Base-by-base conservation (phyloP, 106 monocot species). In the Allium fistulosum region DNA sequence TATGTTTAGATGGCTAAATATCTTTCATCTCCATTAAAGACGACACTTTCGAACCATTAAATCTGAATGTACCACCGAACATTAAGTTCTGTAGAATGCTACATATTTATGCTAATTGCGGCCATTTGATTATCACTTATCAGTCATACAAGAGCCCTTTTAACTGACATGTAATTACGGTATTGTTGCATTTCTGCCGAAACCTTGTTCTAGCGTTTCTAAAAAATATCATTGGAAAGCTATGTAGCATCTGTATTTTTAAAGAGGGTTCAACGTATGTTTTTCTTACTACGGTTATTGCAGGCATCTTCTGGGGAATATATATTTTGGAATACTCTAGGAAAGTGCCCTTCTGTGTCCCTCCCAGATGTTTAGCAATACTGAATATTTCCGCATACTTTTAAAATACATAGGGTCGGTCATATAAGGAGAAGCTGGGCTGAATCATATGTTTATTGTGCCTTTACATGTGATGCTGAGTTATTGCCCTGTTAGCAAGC, bases 311-410 rank as follows among this genome's bases (percentile, higher is more conserved):
- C 89, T 49, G 93, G 86, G 53, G 93, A 90, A 61, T 94, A 94
- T 64, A 74, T 94, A 68, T 56, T 94, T 18, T 94, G 93, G 93
- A 94, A 94, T 76, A 94, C 93, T 51, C 77, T 94, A 59, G 93
- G 88, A 59, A 86, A 50, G 65, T 94, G 88, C 28, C 93, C 93
- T 59, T 73, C 68, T 66, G 79, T 80, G 48, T 81, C 77, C 26
- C 59, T 63, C 2, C 76, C 83, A 5, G 37, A 5, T 37, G 37
- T 37, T 2, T 37, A 37, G 37, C 37, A 37, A 37, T 22, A 22
- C 22, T 22, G 22, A 22, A 22, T 22, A 1, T 22, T 22, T 37
- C 37, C 37, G 37, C 37, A 37, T 37, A 37, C 2, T 37, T 37
- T 37, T 37, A 5, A 5, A 37, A 37, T 37, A 37, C 37, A 37